A percentile compares a stretch with the other conserved stretches of the same genome.
Conservation (phyloP, 2,329 filamentous ascomycete genomes). For the Cladosporium sp. region DNA sequence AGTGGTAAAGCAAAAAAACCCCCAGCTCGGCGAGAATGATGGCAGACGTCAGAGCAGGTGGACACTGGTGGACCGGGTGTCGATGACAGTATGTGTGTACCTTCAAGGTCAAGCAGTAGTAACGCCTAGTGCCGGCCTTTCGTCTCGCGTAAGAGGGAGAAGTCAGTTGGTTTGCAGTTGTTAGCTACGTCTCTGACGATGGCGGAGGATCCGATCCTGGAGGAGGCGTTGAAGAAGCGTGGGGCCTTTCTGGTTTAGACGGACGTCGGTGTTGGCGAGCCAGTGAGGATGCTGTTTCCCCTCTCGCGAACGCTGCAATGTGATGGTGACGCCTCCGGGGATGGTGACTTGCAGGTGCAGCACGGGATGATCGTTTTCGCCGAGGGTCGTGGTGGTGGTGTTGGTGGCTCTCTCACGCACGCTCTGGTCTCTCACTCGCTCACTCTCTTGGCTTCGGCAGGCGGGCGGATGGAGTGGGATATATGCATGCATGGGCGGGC, state of each 20-base stretch:
- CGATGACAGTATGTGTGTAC: neutral
- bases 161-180: no score
- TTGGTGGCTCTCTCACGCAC: neutral
- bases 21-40: neutral
- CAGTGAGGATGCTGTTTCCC: slow-evolving; percentile 5
- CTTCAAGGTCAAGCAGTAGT: no score
- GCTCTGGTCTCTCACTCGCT: no score
- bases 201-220: slow-evolving; percentile 1
- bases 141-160: neutral
- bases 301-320: slow-evolving; percentile 11
- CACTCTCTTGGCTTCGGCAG: slow-evolving; percentile 7
- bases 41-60: slow-evolving; percentile 4
- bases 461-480: slow-evolving; percentile 1
- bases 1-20: neutral
- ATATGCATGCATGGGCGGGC: neutral
- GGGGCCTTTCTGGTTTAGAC: neutral
- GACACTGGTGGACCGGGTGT: neutral
- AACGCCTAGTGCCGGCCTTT: slow-evolving; percentile 12
- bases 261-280: slow-evolving; percentile 6
- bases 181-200: neutral
- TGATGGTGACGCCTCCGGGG: slow-evolving; percentile 4
- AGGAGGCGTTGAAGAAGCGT: neutral
- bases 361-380: slow-evolving; percentile 14
- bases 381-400: neutral
- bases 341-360: slow-evolving; percentile 23